Conservation (phyloP, 2,329 filamentous ascomycete genomes). For the Mycosphaerella arachidis region DNA sequence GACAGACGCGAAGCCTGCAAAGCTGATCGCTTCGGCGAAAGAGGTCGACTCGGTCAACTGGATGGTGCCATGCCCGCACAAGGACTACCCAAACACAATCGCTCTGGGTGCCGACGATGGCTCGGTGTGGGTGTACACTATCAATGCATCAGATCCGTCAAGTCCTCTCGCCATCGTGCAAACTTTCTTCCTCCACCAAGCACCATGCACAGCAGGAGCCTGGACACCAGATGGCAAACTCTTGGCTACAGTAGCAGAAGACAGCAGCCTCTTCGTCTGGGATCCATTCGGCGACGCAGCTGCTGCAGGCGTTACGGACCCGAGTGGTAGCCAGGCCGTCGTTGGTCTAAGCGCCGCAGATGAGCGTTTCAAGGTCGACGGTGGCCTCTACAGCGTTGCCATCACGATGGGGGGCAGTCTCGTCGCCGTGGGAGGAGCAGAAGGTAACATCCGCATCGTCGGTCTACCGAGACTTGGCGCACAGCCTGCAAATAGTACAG, state of each 20-base stretch:
- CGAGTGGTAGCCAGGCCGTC: constrained; percentile 55
- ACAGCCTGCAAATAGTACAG: constrained; percentile 28
- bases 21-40: constrained; percentile 69
- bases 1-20: constrained; percentile 23
- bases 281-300: constrained; percentile 81
- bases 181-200: constrained; percentile 87
- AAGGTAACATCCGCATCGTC: constrained; percentile 78
- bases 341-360: constrained; percentile 75
- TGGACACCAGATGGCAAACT: constrained; percentile 87
- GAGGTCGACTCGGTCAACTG: constrained; percentile 89
- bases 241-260: constrained; percentile 83
- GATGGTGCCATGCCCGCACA: constrained; percentile 69
- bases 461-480: constrained; percentile 64
- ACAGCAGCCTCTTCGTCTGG: constrained; percentile 84
- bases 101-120: constrained; percentile 87
- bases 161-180: constrained; percentile 75
- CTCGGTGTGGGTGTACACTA: constrained; percentile 91
- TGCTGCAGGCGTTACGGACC: constrained; percentile 54
- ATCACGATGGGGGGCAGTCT: constrained; percentile 75
- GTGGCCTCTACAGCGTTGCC: constrained; percentile 83
- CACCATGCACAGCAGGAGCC: constrained; percentile 76
- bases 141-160: constrained; percentile 61
- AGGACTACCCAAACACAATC: constrained; percentile 70
- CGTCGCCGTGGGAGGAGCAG: constrained; percentile 81
- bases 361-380: constrained; percentile 86